Conservation (phyloP, 1,139 yeast genomes). For the Yamadazyma dendronema region DNA sequence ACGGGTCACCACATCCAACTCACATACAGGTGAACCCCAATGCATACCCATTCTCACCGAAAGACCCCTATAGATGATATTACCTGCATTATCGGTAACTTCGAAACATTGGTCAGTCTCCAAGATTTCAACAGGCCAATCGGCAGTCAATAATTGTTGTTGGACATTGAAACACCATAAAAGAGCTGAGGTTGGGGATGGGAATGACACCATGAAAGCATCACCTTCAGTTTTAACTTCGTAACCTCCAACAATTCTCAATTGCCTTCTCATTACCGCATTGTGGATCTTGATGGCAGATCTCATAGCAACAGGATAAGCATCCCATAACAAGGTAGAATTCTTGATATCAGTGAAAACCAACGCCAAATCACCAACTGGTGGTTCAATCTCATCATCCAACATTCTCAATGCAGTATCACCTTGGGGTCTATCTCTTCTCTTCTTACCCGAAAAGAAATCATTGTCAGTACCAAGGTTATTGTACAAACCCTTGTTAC, state of each 20-base stretch:
- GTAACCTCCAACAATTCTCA: conserved; percentile 92
- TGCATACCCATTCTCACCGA: conserved; percentile 98
- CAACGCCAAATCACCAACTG: conserved; percentile 90
- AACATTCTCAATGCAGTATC: conserved; percentile 80
- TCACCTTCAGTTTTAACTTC: conserved; percentile 99
- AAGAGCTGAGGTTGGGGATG: conserved; percentile 86
- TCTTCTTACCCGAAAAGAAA: conserved; percentile 45
- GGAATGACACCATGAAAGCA: conserved; percentile 98
- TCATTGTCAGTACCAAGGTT: conserved; percentile 44
- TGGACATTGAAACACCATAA: conserved; percentile 96
- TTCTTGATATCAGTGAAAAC: conserved; percentile 97
- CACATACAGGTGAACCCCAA: conserved; percentile 98
- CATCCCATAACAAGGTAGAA: conserved; percentile 91
- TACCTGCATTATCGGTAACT: conserved; percentile 65
- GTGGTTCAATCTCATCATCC: conserved; percentile 93
- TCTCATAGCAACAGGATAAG: conserved; percentile 91
- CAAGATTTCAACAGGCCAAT: conserved; percentile 94
- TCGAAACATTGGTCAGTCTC: conserved; percentile 84
- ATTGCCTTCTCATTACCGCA: conserved; percentile 88
- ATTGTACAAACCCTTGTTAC: conserved; percentile 33
- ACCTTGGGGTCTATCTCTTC: conserved; percentile 51
- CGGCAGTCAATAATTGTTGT: conserved; percentile 73
- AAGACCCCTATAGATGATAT: conserved; percentile 74
- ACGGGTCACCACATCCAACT: conserved; percentile 87
- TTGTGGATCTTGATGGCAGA: conserved; percentile 95